Base-by-base conservation (phyloP, 2,329 filamentous ascomycete species). In the Acephala macrosclerotiorum region DNA sequence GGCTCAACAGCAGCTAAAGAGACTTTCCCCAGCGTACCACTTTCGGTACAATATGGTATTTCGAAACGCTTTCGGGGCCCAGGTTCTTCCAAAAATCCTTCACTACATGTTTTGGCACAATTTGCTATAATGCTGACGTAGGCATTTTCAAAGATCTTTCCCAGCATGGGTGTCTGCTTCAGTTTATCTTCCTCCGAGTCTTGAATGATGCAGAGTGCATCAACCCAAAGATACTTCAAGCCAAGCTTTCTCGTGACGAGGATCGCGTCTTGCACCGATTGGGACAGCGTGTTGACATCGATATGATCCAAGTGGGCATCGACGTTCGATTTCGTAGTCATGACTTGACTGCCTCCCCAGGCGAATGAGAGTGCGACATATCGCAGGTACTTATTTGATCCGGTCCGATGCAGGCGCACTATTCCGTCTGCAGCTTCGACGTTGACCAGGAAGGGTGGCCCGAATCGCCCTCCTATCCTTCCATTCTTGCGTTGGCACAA, bases 141-240 rank as follows among this genome's bases (percentile, higher is more conserved):
- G 4, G 51, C 25, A n/a, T 56, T 56, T 26, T 35, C 18, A 11
- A 33, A 56, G 9, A 56, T 36, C n/a, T 56, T 33, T 33, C 51
- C 26, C 11, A 56, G 14, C 7, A 20, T 3, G 1, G 51, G 22
- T 16, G 33, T 56, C 16, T 56, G 26, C 33, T 18, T 14, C 5
- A 36, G 5, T 56, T 56, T 56, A 33, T 60, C 36, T 7, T 47
- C 16, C n/a, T 36, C n/a, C 8, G 35, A 36, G 38, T 60, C 57
- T n/a, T 60, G 57, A 16, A 60, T 29, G n/a, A 60, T 60, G 38
- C 57, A 60, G 3, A 42, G 40, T 4, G 38, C 38, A 20, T 60
- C 57, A 1, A 60, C 38, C 57, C 57, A 60, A 2, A 60, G 40
- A 14, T 29, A 60, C 7, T n/a, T n/a, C 25, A 47, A 26, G 35